These are phyloP conservation scores for Yarrowia sp. DNA, from an alignment of 805 yeast genomes.

Conservation along the genomic window DNA sequence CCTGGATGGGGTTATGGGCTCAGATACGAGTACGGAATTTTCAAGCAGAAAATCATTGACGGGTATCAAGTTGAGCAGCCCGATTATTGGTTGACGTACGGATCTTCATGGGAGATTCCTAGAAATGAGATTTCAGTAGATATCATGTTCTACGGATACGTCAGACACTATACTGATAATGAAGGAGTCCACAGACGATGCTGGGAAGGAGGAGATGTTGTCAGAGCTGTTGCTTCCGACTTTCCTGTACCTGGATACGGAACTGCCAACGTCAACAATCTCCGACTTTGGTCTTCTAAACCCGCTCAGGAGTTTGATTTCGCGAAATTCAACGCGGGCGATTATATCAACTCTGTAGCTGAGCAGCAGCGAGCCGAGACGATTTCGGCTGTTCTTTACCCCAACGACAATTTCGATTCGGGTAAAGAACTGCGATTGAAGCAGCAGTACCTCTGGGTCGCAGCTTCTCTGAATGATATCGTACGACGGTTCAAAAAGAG, in stretches of 20 bases:
- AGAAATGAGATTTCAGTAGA: slow-evolving; percentile 85
- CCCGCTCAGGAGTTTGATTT: slow-evolving; percentile 92
- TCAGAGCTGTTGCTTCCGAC: slow-evolving; percentile 85
- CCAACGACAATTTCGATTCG: slow-evolving; percentile 86
- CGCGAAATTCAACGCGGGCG: slow-evolving; percentile 86
- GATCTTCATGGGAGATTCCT: slow-evolving; percentile 93
- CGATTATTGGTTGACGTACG: slow-evolving; percentile 86
- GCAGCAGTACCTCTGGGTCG: slow-evolving; percentile 96
- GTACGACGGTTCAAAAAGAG: slow-evolving; percentile 84
- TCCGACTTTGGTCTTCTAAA: slow-evolving; percentile 85
- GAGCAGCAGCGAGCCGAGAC: slow-evolving; percentile 89
- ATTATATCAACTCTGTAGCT: slow-evolving; percentile 76
- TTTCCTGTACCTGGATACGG: slow-evolving; percentile 87
- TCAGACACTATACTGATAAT: slow-evolving; percentile 49
- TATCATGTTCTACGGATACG: slow-evolving; percentile 84
- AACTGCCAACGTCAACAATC: slow-evolving; percentile 78
- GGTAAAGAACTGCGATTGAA: slow-evolving; percentile 91
- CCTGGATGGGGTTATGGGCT: slow-evolving; percentile 97
- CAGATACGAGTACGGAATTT: slow-evolving; percentile 90
- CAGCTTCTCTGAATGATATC: slow-evolving; percentile 89
- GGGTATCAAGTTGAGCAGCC: slow-evolving; percentile 95
- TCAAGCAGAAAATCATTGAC: slow-evolving; percentile 81
- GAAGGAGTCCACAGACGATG: slow-evolving; percentile 57
- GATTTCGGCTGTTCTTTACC: slow-evolving; percentile 87
- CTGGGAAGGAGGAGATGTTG: slow-evolving; percentile 89